Evolutionary conservation across 768 basidiomycete species (phyloP).

Genomic region (Termitomyces sp.): DNA sequence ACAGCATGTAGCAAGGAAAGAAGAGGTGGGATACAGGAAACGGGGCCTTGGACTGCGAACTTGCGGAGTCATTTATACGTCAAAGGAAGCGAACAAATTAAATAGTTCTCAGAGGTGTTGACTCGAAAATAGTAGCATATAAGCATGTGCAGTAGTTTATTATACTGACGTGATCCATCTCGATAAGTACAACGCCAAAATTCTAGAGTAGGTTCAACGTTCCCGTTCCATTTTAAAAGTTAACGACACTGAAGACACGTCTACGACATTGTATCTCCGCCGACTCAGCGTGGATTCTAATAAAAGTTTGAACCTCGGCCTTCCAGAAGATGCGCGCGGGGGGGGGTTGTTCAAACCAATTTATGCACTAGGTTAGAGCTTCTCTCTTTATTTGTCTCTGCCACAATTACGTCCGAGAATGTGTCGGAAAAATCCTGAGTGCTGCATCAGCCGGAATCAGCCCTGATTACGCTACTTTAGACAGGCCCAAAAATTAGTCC

Average conservation of each 20-base stretch:
- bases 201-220: too few species aligned
- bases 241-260: constrained; percentile 49
- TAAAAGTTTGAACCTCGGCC: constrained; percentile 63
- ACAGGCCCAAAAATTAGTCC: too few species aligned
- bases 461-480: too few species aligned
- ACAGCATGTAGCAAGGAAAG: constrained; percentile 19
- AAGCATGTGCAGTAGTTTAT: too few species aligned
- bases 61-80: constrained; percentile 3
- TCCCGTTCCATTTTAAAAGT: not conserved
- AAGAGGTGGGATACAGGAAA: not conserved
- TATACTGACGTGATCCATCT: too few species aligned
- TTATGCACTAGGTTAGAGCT: constrained; percentile 68
- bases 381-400: constrained; percentile 80
- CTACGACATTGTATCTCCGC: constrained; percentile 77
- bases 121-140: too few species aligned
- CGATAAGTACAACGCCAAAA: too few species aligned
- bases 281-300: constrained; percentile 34
- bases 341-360: constrained; percentile 93
- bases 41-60: not conserved
- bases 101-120: not conserved
- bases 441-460: too few species aligned
- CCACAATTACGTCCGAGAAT: constrained; percentile 80
- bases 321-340: constrained; percentile 56
- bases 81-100: constrained; percentile 8
- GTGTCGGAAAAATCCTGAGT: too few species aligned